A percentile compares a stretch with the other conserved stretches of the same genome.
These are phyloP conservation scores for Synchytrium microbalum DNA, from an alignment of 371 early-diverging fungal species.

Conservation along the genomic window DNA sequence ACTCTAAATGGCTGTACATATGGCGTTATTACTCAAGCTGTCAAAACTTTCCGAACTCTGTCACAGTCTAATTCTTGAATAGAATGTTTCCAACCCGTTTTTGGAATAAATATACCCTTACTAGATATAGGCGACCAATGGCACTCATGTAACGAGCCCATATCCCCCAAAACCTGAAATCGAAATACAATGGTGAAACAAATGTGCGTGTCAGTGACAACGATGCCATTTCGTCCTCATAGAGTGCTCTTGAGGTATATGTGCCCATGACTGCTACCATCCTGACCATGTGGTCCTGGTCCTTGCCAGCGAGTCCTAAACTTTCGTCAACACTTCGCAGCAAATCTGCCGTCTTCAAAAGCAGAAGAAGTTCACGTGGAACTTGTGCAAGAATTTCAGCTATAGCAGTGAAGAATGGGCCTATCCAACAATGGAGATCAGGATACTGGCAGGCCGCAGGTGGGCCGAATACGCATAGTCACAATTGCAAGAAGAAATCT, in stretches of 20 bases:
- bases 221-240: neutral
- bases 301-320: conserved; percentile 26
- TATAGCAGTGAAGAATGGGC: conserved; percentile 54
- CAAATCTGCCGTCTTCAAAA: conserved; percentile 87
- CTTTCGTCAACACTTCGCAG: conserved; percentile 47
- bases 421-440: conserved; percentile 12
- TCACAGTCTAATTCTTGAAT: no score
- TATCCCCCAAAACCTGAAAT: neutral
- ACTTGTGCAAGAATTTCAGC: conserved; percentile 68
- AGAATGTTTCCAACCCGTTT: neutral
- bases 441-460: no score
- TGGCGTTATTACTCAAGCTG: no score
- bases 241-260: conserved; percentile 6
- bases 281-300: conserved; percentile 20
- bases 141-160: neutral
- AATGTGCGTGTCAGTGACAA: neutral
- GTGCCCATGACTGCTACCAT: conserved; percentile 27
- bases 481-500: neutral
- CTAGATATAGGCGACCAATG: neutral
- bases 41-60: no score
- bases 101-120: neutral
- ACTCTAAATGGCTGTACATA: no score
- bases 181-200: neutral
- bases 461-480: neutral
- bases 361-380: conserved; percentile 68